phyloP scores from a whole-genome alignment of 2,329 filamentous ascomycete species.

The Teratosphaeria gauchensis region DNA sequence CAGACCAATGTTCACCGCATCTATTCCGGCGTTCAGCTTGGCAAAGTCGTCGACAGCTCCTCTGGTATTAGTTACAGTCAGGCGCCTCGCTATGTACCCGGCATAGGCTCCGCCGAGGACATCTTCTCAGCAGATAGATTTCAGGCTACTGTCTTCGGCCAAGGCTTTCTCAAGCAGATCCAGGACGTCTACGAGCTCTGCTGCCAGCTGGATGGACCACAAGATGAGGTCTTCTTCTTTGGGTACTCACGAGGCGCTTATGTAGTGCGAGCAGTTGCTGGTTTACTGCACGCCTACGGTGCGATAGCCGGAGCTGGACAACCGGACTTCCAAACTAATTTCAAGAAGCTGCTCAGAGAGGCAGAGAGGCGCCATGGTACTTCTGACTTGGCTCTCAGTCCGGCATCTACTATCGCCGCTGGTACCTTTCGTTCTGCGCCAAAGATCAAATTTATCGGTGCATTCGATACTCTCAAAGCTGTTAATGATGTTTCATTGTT shows the following conservation, averaged over 20 bases:
- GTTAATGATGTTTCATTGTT: constrained; percentile 16
- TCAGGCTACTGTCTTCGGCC: constrained; percentile 8
- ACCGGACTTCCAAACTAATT: constrained; percentile 20
- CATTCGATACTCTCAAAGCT: constrained; percentile 30
- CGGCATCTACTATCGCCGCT: constrained; percentile 9
- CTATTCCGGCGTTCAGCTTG: constrained; percentile 9
- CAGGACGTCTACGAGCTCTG: constrained; percentile 17
- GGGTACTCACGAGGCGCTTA: constrained; percentile 34
- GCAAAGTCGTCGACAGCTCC: constrained; percentile 5
- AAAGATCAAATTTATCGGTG: constrained; percentile 29
- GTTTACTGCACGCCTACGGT: constrained; percentile 29
- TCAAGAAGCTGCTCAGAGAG: constrained; percentile 18
- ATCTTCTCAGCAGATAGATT: constrained; percentile 9
- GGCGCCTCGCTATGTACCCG: constrained; percentile 8
- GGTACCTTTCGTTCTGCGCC: constrained; percentile 17
- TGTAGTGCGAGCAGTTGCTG: constrained; percentile 31
- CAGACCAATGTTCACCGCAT: constrained; percentile 13
- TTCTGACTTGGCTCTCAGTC: constrained; percentile 4
- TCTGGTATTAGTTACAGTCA: constrained; percentile 7
- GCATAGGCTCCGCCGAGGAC: constrained; percentile 11
- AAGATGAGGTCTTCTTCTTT: constrained; percentile 33
- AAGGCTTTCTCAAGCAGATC: constrained; percentile 13
- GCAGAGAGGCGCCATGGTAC: constrained; percentile 3
- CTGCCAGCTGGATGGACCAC: constrained; percentile 7
- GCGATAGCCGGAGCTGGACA: constrained; percentile 15